Base-by-base conservation (phyloP, 2,329 filamentous ascomycete genomes). In the Fusarium sp. region DNA sequence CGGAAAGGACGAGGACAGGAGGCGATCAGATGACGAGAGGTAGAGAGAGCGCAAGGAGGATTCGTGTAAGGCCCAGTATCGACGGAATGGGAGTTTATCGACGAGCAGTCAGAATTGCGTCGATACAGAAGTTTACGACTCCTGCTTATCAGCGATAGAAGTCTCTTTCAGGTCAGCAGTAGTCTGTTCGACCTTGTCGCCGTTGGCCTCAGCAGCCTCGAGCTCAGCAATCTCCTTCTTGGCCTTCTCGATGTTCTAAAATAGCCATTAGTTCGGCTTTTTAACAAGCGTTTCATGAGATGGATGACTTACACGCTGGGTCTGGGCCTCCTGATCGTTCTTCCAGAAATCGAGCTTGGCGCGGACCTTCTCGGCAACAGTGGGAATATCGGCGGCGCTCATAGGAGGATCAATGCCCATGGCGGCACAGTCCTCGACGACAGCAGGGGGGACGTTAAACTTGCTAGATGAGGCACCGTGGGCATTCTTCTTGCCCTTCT, bases 151-250 rank as follows among this genome's bases (percentile, higher is more conserved):
- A 71, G 84, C 81, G 63, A 87, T 74, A 40, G 84, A 81, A 56
- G 80, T 77, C 68, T 86, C 80, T 80, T 87, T 83, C 58, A 87
- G 79, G 56, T 81, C 83, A 52, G 82, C 77, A 49, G 84, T 82
- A 55, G 83, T 82, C 62, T 85, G 84, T 39, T 86, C 88, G 52
- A 88, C 84, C 63, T 82, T 83, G 67, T 85, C 82, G 63, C 78
- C 83, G 75, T 82, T 83, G 70, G 80, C 80, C 67, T 84, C 84
- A 64, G 80, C 82, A 53, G 82, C 80, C 74, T 97, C 95, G 56
- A 98, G 88, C 72, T 90, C 90, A 77, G 94, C 93, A 67, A 99
- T 96, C 80, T 97, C 94, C 81, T 95, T 95, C 85, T 97, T 91
- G 64, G 96, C 96, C 82, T 97, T 97, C 68, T 93, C 92, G 64